Base-by-base conservation (phyloP, 495 filamentous ascomycete species). In the Neurospora sp. region DNA sequence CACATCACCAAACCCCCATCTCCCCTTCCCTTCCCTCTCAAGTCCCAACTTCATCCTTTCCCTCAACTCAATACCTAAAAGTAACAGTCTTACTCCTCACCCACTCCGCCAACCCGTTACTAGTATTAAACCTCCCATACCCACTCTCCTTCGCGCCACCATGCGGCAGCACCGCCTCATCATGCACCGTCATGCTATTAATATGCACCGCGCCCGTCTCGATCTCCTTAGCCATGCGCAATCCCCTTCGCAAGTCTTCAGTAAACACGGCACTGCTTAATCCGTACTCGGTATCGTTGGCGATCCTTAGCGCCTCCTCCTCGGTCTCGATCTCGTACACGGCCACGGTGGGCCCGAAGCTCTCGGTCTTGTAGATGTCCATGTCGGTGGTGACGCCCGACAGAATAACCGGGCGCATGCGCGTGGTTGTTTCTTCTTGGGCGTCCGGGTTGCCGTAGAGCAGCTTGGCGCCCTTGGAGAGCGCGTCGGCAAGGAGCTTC, bases 241-340 rank as follows among this genome's bases (percentile, higher is more conserved):
- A 88, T 16, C 90, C 94, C 76, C 87, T 82, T 71, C 91, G 90
- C 74, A 96, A 78, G 77, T 97, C 88, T 79, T 89, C 89, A 3
- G 94, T 96, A 81, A 97, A 97, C 60, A 98, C 90, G n/a, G 93
- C 92, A 5, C 93, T 90, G 4, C 89, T 89, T 7, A 97, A 90
- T 35, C 95, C 95, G 62, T 96, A 89, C 74, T 92, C 88, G 40
- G 93, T 96, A 75, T 91, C 84, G 82, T 97, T 98, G 16, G 95
- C 94, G 66, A 95, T 87, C 70, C 79, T 77, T 71, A 97, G 82
- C 9, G 91, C 93, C 82, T 94, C 91, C 72, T 91, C 90, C 46
- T 93, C 87, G 5, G 72, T 85, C 71, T 85, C 83, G 66, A 91
- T 81, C 70, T 84, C 84, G 31, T 88, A 85, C 42, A 92, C 69